Percentiles rank a stretch among this genome's conserved stretches.
phyloP scores from a whole-genome alignment of 2,329 filamentous ascomycete genomes.

The Fusarium luffae region DNA sequence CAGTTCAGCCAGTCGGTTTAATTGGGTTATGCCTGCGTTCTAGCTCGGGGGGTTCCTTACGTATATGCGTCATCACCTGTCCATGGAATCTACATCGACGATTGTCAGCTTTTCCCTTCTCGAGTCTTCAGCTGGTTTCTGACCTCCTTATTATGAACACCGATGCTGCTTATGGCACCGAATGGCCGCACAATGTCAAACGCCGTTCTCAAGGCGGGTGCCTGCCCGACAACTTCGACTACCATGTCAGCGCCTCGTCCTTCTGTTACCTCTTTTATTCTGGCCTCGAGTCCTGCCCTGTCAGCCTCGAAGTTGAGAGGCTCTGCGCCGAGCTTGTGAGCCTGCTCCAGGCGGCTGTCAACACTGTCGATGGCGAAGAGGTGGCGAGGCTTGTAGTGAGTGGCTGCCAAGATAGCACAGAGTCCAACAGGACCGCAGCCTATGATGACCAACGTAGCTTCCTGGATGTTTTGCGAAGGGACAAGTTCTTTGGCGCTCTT shows the following conservation, averaged over 20 bases:
- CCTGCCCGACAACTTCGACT: constrained; percentile 80
- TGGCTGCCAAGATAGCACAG: constrained; percentile 81
- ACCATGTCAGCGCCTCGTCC: constrained; percentile 88
- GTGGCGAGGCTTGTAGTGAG: constrained; percentile 79
- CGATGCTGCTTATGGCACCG: constrained; percentile 79
- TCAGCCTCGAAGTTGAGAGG: constrained; percentile 81
- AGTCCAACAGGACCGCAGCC: constrained; percentile 89
- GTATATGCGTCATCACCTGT: constrained; percentile 70
- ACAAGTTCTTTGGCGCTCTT: constrained; percentile 78
- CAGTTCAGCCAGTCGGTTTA: constrained; percentile 38
- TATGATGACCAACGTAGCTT: constrained; percentile 78
- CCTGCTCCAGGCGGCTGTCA: constrained; percentile 77
- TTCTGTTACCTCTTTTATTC: constrained; percentile 79
- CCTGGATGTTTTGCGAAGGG: constrained; percentile 47
- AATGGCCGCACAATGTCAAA: constrained; percentile 79
- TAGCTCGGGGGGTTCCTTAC: constrained; percentile 50
- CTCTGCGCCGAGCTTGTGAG: constrained; percentile 80
- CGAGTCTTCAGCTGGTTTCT: constrained; percentile 27
- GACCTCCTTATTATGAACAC: constrained; percentile 79
- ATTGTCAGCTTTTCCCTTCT: constrained; percentile 7
- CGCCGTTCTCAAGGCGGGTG: constrained; percentile 74
- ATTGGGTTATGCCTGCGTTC: not conserved
- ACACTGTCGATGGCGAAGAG: constrained; percentile 85
- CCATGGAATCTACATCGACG: constrained; percentile 69
- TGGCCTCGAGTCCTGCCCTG: constrained; percentile 70